These are phyloP conservation scores for Xylaria sp. DNA, from an alignment of 2,329 filamentous ascomycete genomes.

Conservation along the genomic window DNA sequence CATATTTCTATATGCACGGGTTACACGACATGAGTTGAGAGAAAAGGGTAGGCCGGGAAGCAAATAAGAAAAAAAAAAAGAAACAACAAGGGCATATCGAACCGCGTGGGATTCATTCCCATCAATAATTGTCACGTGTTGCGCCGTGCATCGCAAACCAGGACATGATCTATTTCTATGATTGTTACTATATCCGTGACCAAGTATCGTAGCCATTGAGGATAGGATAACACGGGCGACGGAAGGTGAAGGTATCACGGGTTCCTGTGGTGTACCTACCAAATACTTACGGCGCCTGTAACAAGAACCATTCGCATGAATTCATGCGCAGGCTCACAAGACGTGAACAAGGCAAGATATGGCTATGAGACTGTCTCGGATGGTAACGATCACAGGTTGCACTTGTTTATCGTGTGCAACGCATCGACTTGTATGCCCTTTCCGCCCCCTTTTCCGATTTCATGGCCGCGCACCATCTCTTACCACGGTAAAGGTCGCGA, in stretches of 20 bases:
- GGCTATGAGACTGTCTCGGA: not conserved
- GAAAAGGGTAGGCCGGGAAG: too few relatives aligned
- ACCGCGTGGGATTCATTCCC: not conserved
- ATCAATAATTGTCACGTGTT: not conserved
- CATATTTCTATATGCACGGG: not conserved
- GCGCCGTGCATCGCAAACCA: not conserved
- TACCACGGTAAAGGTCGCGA: not conserved
- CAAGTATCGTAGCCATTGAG: not conserved
- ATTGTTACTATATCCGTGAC: not conserved
- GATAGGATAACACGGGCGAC: not conserved
- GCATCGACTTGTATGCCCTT: not conserved
- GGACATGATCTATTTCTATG: not conserved
- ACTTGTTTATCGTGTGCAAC: not conserved
- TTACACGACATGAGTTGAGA: not conserved
- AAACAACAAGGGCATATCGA: not conserved
- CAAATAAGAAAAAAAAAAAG: not conserved
- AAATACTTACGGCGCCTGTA: not conserved
- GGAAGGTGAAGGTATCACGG: not conserved
- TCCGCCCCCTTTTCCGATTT: not conserved
- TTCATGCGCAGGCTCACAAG: not conserved
- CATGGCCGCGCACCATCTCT: not conserved
- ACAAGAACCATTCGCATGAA: not conserved
- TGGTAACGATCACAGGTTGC: not conserved
- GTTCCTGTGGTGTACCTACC: not conserved
- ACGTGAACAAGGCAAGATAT: not conserved